A percentile compares a stretch with the other conserved stretches of the same genome.
Evolutionary conservation across 2,329 filamentous ascomycete species (phyloP).

Genomic region (Neopestalotiopsis rosae): DNA sequence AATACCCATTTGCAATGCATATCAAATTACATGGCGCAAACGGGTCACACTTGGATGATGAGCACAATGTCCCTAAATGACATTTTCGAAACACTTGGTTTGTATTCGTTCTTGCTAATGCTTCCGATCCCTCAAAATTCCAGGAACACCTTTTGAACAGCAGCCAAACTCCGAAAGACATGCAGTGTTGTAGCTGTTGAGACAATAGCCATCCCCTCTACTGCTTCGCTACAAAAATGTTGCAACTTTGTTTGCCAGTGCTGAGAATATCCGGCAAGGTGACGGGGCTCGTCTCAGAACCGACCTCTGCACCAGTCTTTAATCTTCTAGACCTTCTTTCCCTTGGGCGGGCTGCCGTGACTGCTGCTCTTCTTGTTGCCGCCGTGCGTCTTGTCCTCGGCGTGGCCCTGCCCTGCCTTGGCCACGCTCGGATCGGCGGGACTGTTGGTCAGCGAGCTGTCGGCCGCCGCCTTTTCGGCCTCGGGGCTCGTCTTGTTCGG

Average conservation of each 20-base stretch:
- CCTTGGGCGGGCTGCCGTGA: constrained; percentile 31
- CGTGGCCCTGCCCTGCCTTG: constrained; percentile 26
- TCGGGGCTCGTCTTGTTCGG: constrained; percentile 72
- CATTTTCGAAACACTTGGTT: background rate
- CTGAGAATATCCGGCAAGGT: background rate
- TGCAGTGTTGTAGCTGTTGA: background rate
- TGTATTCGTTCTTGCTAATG: background rate
- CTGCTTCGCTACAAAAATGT: too few species aligned
- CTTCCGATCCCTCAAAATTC: background rate
- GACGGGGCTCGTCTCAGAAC: background rate
- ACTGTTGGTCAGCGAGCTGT: constrained; percentile 46
- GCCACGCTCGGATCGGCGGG: constrained; percentile 52
- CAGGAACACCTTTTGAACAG: background rate
- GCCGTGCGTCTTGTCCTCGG: constrained; percentile 36
- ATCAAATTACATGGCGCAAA: background rate
- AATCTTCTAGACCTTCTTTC: constrained; percentile 36
- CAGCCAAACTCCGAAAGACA: constrained; percentile 19
- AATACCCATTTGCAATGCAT: constrained; percentile 22
- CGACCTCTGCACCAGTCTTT: constrained; percentile 25
- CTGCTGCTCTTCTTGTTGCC: constrained; percentile 39
- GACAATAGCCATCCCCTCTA: too few species aligned
- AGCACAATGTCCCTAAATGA: background rate
- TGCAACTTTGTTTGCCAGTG: background rate
- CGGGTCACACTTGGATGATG: background rate
- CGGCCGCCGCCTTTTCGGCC: constrained; percentile 51